Base-by-base conservation (phyloP, 1,284 basidiomycete genomes). In the Rhodofomes roseus region DNA sequence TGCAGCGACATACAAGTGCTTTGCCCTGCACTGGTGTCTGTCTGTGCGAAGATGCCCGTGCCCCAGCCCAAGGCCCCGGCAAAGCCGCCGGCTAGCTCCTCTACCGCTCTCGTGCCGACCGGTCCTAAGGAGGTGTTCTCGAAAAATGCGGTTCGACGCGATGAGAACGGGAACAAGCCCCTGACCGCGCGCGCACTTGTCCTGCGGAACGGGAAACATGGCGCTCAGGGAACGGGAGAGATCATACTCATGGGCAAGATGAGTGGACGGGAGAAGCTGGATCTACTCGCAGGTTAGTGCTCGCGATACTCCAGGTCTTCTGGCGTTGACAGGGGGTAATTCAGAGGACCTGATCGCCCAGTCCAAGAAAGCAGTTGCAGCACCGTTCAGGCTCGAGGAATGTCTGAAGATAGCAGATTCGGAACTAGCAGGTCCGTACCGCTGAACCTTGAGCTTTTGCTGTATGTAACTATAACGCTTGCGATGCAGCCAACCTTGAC, bases 181-280 rank as follows among this genome's bases (percentile, higher is more conserved):
- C 82, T 85, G 1, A 92, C 90, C 1, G 76, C 79, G 23, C 83
- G 85, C 52, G 89, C 89, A n/a, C 78, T 92, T 57, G 71, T 90
- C 59, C 72, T 92, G 60, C 81, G 90, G 60, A 88, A 90, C 68
- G 87, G 87, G 41, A 91, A 89, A 67, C 73, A 87, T 71, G 89
- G 86, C 4, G 77, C 86, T 31, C 80, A 79, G 59, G 89, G 89
- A 46, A 84, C 84, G 2, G 89, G 88, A 27, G 88, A 90, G 71
- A 29, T 90, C 41, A 69, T 85, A 51, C 71, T 81, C 20, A 75
- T 78, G 57, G 78, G 74, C 36, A 87, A 79, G 68, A 81, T 90
- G 65, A 84, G 80, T 59, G 89, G 89, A 1, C 79, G 87, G 66
- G 90, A 92, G 73, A 92, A 92, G 67, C 76, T 92, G 29, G 88